These are phyloP conservation scores for Microsporum audouinii DNA, from an alignment of 2,329 filamentous ascomycete species.

Conservation along the genomic window DNA sequence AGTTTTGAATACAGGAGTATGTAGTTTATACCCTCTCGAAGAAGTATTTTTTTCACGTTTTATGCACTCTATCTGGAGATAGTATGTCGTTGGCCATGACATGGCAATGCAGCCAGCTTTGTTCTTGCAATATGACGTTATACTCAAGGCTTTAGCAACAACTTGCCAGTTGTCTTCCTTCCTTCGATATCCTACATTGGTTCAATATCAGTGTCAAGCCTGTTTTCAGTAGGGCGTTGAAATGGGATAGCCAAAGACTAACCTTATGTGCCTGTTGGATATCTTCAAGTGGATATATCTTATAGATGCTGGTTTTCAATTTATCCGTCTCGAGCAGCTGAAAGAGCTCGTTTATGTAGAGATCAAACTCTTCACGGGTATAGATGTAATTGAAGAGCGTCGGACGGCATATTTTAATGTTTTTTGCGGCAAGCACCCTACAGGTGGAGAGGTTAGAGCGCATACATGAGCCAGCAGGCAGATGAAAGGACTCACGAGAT, in stretches of 20 bases:
- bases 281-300: slow-evolving; percentile 64
- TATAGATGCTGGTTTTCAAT: slow-evolving; percentile 61
- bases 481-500: slow-evolving; percentile 41
- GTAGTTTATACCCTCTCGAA: neutral
- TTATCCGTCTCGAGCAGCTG: slow-evolving; percentile 57
- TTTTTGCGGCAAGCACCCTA: slow-evolving; percentile 57
- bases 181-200: slow-evolving; percentile 58
- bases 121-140: neutral
- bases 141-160: slow-evolving; percentile 55
- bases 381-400: slow-evolving; percentile 59
- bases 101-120: neutral
- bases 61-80: neutral
- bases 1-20: neutral
- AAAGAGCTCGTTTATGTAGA: slow-evolving; percentile 62
- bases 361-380: slow-evolving; percentile 58
- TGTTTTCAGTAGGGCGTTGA: neutral
- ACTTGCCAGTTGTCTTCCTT: slow-evolving; percentile 72
- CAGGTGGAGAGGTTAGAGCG: neutral
- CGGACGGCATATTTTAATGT: slow-evolving; percentile 64
- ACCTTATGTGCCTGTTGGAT: slow-evolving; percentile 56
- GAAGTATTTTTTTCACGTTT: neutral
- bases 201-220: neutral
- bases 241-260: slow-evolving; percentile 13
- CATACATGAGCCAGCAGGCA: slow-evolving; percentile 8
- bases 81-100: neutral